These are phyloP conservation scores for Metarhizium guizhouense DNA, from an alignment of 2,329 filamentous ascomycete genomes.

Conservation along the genomic window DNA sequence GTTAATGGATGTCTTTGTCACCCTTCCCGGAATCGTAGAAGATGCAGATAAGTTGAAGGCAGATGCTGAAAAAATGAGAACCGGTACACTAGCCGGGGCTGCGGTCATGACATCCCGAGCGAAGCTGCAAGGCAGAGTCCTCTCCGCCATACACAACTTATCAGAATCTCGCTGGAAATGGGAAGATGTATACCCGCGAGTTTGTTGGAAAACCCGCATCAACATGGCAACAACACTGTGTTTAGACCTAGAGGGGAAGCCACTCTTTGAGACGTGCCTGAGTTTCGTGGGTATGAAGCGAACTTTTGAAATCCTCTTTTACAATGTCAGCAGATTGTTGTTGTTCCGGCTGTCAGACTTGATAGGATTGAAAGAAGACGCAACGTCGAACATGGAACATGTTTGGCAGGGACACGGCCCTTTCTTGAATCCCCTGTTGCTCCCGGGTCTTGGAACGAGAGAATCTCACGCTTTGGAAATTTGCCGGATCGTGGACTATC, in stretches of 20 bases:
- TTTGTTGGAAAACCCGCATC: conserved; percentile 5
- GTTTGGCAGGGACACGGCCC: conserved; percentile 3
- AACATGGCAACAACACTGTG: conserved; percentile 2
- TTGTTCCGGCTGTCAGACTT: conserved; percentile 2
- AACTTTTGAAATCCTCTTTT: conserved; percentile 5
- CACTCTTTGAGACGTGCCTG: conserved; percentile 4
- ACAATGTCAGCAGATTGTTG: conserved; percentile 4
- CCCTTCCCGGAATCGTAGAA: conserved; percentile 7
- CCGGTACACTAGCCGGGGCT: background rate
- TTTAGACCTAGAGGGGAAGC: conserved; percentile 4
- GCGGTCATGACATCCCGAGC: background rate
- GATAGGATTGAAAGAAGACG: conserved; percentile 1
- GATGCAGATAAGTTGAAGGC: conserved; percentile 2
- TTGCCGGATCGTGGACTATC: conserved; percentile 6
- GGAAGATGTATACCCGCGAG: conserved; percentile 5
- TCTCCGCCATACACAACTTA: conserved; percentile 1
- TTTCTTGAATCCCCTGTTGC: conserved; percentile 5
- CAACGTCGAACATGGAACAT: background rate
- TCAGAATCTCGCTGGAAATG: conserved; percentile 5
- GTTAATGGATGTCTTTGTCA: conserved; percentile 8
- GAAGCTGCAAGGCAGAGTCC: conserved; percentile 1
- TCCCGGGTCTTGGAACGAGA: conserved; percentile 1
- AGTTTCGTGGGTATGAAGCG: conserved; percentile 6
- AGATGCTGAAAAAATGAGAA: conserved; percentile 1
- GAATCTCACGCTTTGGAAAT: conserved; percentile 5